Evolutionary conservation across 2,329 filamentous ascomycete genomes (phyloP), one percentile per base, ranked within the genome.

Genomic region (Alternaria brassicicola): DNA sequence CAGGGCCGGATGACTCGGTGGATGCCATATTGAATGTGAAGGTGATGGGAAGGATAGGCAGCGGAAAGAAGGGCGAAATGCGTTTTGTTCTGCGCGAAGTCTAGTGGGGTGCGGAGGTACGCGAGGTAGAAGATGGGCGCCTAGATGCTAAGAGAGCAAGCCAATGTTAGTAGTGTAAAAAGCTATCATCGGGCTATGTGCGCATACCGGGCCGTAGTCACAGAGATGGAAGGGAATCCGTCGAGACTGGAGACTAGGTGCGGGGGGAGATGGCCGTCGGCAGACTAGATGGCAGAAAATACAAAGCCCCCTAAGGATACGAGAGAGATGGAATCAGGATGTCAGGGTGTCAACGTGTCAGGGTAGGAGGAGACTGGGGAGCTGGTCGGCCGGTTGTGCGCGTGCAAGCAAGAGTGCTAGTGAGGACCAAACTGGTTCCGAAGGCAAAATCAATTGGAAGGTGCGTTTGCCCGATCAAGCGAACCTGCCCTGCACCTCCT

Each of bases 1-100:
- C 72, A 42, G 80, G 77, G 56, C 65, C 68, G 55, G 69, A 61
- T 54, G 72, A 70, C 41, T 76, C 74, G 66, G 72, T 71, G 63
- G 69, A 62, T 65, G 73, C 73, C 74, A 76, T 76, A 49, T 64
- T 67, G 70, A 61, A 48, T 51, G 52, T 57, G 52, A 64, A 46
- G 53, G 61, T 45, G 39, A 55, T 35, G 54, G 55, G 58, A 51
- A 52, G 26, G 38, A 61, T 46, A 42, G 59, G 30, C 42, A 38
- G 43, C 45, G 55, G 52, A 39, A 47, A 52, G 57, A 45, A 55
- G 49, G 45, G 38, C 30, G 46, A 41, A 23, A 45, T 46, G 43
- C 41, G 38, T 23, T 17, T 64, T 31, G 52, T 25, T 54, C 52
- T 52, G 49, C 47, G 56, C 55, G 47, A 49, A 46, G 51, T 59